Evolutionary conservation across 2,329 filamentous ascomycete genomes (phyloP), one percentile per base, ranked within the genome.

Genomic region (Cladophialophora exuberans): DNA sequence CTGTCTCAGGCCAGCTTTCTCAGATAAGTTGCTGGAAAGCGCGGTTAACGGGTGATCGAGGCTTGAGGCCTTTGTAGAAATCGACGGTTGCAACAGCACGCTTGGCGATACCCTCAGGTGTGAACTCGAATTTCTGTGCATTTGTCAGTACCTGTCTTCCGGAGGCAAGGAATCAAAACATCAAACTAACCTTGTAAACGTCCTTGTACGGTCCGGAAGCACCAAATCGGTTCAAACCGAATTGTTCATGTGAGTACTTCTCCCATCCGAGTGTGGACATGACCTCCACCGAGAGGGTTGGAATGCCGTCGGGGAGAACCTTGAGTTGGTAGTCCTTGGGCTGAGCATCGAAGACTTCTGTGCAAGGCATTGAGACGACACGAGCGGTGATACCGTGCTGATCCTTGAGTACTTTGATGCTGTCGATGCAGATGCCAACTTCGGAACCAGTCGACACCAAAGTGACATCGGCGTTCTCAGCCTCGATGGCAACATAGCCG

Each of bases 201-300:
- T 97, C 87, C 87, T 93, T 93, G 83, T 97, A 97, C 65, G 93
- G 88, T 69, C 93, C 94, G 53, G 90, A 96, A 65, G 93, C 93
- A 85, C 94, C 94, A 77, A 99, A 99, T 73, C 94, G 86, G 88
- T 99, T 99, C 65, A 99, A 86, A 73, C 94, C 94, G 70, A 99
- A 99, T 81, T 99, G 94, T 85, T 99, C 94, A 79, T 99, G 93
- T 57, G 91, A 89, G 81, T 97, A 99, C 76, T 93, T 89, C 84
- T 97, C 92, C 94, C 94, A 99, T 67, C 94, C 94, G 78, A 97
- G 86, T 66, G 94, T 99, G 76, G 84, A 88, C 89, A 96, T 95
- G 74, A 91, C 92, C 83, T 99, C 94, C 66, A 99, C 89, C 53
- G 89, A 95, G 76, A 99, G 76, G 60, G 91, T 85, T 65, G 94